phyloP scores from a whole-genome alignment of 2,329 filamentous ascomycete species.

The Grosmannia serpens region DNA sequence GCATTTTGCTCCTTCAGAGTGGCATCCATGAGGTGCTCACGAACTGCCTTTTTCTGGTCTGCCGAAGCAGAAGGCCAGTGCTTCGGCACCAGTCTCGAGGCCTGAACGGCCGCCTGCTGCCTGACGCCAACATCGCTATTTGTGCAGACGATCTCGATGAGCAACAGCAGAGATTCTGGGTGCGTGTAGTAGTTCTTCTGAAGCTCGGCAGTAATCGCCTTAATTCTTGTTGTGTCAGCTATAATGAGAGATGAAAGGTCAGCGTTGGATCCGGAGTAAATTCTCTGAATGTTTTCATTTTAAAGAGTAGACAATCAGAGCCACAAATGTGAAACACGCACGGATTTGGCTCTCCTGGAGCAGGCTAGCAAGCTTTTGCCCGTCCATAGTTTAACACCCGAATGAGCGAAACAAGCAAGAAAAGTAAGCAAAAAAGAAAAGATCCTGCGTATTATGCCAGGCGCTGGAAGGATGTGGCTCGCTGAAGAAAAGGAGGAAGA shows the following conservation, averaged over 20 bases:
- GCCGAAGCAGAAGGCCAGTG: slow-evolving; percentile 70
- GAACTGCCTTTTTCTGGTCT: slow-evolving; percentile 68
- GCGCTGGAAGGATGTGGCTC: background rate
- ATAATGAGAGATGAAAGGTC: slow-evolving; percentile 9
- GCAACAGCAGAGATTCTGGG: slow-evolving; percentile 70
- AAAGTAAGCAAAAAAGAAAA: background rate
- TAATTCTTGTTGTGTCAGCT: slow-evolving; percentile 85
- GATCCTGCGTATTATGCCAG: background rate
- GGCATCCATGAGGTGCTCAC: slow-evolving; percentile 72
- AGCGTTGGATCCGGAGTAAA: slow-evolving; percentile 1
- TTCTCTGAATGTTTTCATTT: background rate
- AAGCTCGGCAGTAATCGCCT: slow-evolving; percentile 78
- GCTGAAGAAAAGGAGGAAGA: background rate
- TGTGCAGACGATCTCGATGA: slow-evolving; percentile 79
- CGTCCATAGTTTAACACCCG: slow-evolving; percentile 48
- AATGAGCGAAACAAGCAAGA: background rate
- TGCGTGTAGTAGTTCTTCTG: slow-evolving; percentile 90
- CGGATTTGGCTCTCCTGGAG: slow-evolving; percentile 80
- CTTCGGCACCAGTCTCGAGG: slow-evolving; percentile 67
- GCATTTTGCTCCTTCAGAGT: slow-evolving; percentile 68
- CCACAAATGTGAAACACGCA: slow-evolving; percentile 34
- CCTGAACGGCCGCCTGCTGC: slow-evolving; percentile 87
- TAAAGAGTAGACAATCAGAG: background rate
- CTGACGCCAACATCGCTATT: slow-evolving; percentile 63
- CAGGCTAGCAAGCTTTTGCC: slow-evolving; percentile 74